These are phyloP conservation scores for Backusella mclennaniae DNA, from an alignment of 192 early-diverging fungal genomes.

Conservation along the genomic window DNA sequence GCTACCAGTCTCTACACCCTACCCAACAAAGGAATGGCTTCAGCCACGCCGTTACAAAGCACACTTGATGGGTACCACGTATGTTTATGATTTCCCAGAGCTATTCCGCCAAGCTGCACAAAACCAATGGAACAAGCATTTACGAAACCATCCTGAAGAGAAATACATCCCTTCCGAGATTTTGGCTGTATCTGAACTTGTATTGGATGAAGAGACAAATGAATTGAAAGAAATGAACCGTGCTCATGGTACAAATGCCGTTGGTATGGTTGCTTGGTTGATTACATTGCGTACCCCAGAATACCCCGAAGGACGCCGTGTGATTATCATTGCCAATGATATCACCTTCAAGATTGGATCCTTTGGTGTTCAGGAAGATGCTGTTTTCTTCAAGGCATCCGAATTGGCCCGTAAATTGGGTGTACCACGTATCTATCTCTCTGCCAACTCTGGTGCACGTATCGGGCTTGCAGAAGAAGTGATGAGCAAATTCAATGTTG, in stretches of 20 bases:
- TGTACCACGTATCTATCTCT: slow-evolving; percentile 90
- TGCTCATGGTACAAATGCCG: slow-evolving; percentile 83
- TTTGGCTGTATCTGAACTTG: slow-evolving; percentile 80
- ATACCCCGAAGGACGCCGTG: slow-evolving; percentile 78
- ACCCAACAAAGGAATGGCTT: slow-evolving; percentile 92
- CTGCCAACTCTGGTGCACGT: slow-evolving; percentile 97
- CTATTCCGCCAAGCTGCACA: slow-evolving; percentile 89
- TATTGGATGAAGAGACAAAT: slow-evolving; percentile 73
- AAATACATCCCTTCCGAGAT: slow-evolving; percentile 57
- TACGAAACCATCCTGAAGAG: slow-evolving; percentile 37
- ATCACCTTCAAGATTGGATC: slow-evolving; percentile 97
- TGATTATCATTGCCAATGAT: slow-evolving; percentile 97
- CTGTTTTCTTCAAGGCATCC: slow-evolving; percentile 90
- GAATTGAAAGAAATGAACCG: slow-evolving; percentile 75
- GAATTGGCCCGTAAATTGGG: slow-evolving; percentile 83
- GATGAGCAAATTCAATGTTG: slow-evolving; percentile 76
- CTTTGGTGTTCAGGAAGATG: slow-evolving; percentile 92
- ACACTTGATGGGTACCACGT: slow-evolving; percentile 96
- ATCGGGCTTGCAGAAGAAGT: slow-evolving; percentile 97
- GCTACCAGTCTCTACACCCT: slow-evolving; percentile 73
- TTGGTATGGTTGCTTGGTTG: slow-evolving; percentile 97
- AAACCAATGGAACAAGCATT: slow-evolving; percentile 71
- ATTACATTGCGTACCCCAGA: slow-evolving; percentile 88
- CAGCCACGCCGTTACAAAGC: slow-evolving; percentile 97
- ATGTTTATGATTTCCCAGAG: slow-evolving; percentile 98